Conservation (phyloP, 139 green algal species). For the Coelastrella sp. region DNA sequence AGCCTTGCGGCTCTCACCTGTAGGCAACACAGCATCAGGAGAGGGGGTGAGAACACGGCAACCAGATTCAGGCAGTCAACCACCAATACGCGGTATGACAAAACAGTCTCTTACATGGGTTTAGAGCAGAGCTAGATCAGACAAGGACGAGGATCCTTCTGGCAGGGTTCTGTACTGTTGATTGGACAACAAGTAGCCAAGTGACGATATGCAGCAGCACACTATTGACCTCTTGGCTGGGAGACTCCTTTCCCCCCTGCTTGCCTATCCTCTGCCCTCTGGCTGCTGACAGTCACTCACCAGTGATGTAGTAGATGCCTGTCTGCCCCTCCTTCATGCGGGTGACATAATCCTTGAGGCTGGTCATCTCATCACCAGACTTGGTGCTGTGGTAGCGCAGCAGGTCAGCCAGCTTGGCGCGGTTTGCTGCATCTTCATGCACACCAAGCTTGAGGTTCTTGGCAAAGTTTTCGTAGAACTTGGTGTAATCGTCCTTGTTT, state of each 20-base stretch:
- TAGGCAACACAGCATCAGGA: background rate
- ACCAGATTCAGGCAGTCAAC: background rate
- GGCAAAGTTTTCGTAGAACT: conserved; percentile 99
- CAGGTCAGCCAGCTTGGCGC: conserved; percentile 98
- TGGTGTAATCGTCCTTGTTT: conserved; percentile 99
- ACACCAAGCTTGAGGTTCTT: conserved; percentile 99
- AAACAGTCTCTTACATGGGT: background rate
- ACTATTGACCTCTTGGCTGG: too few relatives aligned
- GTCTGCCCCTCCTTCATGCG: conserved; percentile 99
- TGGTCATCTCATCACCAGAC: conserved; percentile 97
- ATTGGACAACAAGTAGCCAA: too few relatives aligned
- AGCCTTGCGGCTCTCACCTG: conserved; percentile 93
- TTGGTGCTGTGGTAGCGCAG: conserved; percentile 97
- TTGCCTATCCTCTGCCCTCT: background rate
- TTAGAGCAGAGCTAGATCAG: too few relatives aligned
- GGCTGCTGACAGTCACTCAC: conserved; percentile 33
- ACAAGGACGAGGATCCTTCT: too few relatives aligned
- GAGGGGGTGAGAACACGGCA: background rate
- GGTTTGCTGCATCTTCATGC: conserved; percentile 97
- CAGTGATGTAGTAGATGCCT: conserved; percentile 99
- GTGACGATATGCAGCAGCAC: background rate
- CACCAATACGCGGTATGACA: background rate
- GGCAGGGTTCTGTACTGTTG: too few relatives aligned
- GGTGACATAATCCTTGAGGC: conserved; percentile 99
- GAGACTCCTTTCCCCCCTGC: too few relatives aligned